Conservation (phyloP, 192 early-diverging fungal genomes). For the Coemansia sp. region DNA sequence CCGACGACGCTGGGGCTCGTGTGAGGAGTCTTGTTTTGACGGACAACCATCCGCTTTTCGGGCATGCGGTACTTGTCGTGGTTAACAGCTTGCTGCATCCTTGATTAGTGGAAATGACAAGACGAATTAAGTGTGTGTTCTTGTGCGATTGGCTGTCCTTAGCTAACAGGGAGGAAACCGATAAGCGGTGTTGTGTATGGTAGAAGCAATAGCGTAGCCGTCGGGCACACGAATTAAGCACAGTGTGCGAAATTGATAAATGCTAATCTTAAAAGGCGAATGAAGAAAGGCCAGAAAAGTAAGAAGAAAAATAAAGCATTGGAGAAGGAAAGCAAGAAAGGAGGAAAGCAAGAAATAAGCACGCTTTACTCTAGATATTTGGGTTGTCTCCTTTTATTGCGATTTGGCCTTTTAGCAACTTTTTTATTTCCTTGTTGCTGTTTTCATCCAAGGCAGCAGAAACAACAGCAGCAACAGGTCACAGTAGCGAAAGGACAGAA, state of each 20-base stretch:
- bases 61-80: constrained; percentile 53
- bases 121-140: neutral
- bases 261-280: constrained; percentile 10
- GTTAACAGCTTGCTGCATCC: constrained; percentile 43
- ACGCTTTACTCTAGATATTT: neutral
- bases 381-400: neutral
- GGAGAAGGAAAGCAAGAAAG: no score
- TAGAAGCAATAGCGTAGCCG: constrained; percentile 4
- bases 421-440: neutral
- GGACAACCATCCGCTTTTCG: constrained; percentile 45
- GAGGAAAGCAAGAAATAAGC: neutral
- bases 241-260: neutral
- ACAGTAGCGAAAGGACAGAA: neutral
- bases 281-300: neutral
- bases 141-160: neutral
- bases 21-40: constrained; percentile 42
- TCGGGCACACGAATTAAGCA: neutral
- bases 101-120: neutral
- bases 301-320: constrained; percentile 4
- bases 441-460: constrained; percentile 5
- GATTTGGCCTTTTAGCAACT: neutral
- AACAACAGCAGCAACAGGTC: no score
- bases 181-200: neutral
- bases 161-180: neutral
- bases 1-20: constrained; percentile 83